Base-by-base conservation (phyloP, 805 yeast genomes). In the Saccharomyces kudriavzevii region DNA sequence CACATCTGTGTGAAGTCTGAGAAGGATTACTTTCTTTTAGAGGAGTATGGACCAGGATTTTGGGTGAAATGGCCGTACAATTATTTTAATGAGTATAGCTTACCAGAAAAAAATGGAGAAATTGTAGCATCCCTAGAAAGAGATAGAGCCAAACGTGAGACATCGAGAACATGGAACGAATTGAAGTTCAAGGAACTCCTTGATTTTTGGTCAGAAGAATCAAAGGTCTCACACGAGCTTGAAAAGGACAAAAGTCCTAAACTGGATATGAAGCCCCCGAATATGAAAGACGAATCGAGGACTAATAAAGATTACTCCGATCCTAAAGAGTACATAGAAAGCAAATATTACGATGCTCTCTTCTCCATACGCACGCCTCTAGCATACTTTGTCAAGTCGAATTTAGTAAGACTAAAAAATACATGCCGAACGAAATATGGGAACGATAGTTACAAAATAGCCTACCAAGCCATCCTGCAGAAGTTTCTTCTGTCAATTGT, bases 351-450 rank as follows among this genome's bases (percentile, higher is more conserved):
- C 49, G 70, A 69, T 5, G 62, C 69, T 4, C 57, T 75, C 5
- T 75, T 69, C 53, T 62, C 67, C 13, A 48, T 70, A 4, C 63
- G 68, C n/a, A 61, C 70, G 0, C 74, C 76, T 2, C 45, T 73
- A 22, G 71, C 73, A 0, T 72, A 71, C 62, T 70, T 77, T 67
- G 67, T 72, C 5, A 82, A 82, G 57, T 79, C 84, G 0, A 76
- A 79, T 4, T 64, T 82, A 40, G 64, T 77, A 11, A 65, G 84
- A 50, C 65, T 80, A 49, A 70, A 66, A 48, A 74, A 74, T 24
- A 62, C 81, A 57, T 78, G 82, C 54, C 52, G 55, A n/a, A 50
- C 57, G 1, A 24, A 51, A 6, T 66, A 69, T 20, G 52, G 56
- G 13, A 52, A 52, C 14, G 47, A 47, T 8, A 51, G 54, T 13